These are phyloP conservation scores for Mangifera indica DNA, from an alignment of 345 rosid species.

Conservation along the genomic window DNA sequence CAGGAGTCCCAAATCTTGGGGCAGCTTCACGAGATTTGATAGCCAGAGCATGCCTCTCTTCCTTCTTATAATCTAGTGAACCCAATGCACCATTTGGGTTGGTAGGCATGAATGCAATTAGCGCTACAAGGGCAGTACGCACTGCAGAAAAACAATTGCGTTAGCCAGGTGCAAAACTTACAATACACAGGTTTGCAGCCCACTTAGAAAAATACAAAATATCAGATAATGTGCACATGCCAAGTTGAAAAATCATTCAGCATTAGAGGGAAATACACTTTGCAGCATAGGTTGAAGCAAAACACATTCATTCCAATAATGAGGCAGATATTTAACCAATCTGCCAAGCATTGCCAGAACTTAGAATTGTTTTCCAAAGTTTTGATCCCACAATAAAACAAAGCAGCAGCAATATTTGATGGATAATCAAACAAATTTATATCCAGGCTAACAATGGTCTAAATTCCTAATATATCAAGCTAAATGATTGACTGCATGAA, in stretches of 20 bases:
- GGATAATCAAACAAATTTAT: background rate
- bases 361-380: no score
- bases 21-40: constrained; percentile 84
- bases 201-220: no score
- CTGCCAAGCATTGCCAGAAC: no score
- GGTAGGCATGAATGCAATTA: constrained; percentile 97
- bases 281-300: background rate
- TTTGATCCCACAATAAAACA: no score
- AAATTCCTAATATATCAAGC: background rate
- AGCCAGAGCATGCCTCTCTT: constrained; percentile 77
- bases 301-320: background rate
- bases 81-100: constrained; percentile 91
- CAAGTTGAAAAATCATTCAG: background rate
- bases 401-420: no score
- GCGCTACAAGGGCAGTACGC: constrained; percentile 88
- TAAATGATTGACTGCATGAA: background rate
- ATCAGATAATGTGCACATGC: background rate
- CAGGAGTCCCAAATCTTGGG: constrained; percentile 70
- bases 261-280: background rate
- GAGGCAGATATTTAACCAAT: background rate
- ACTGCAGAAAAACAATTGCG: constrained; percentile 49
- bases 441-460: background rate
- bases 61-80: constrained; percentile 86
- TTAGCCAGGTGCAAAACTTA: constrained; percentile 6
- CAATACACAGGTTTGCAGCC: background rate